Conservation (phyloP, 1,139 yeast genomes). For the Yamadazyma buinensis region DNA sequence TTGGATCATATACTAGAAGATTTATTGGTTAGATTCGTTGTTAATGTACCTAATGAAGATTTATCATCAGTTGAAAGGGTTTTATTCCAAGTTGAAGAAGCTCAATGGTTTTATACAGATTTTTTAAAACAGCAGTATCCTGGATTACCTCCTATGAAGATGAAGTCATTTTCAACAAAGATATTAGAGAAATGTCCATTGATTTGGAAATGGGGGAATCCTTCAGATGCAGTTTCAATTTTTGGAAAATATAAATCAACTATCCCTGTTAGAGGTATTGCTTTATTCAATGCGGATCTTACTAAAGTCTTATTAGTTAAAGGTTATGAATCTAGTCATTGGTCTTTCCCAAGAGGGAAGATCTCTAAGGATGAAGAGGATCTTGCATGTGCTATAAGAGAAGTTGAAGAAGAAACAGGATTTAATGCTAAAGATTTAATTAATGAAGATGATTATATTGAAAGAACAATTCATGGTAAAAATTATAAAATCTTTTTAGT, state of each 20-base stretch:
- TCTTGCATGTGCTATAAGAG: constrained; percentile 89
- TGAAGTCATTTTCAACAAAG: constrained; percentile 73
- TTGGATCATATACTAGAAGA: constrained; percentile 83
- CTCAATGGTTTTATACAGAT: constrained; percentile 96
- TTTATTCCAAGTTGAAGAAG: constrained; percentile 94
- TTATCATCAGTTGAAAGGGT: constrained; percentile 81
- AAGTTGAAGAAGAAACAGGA: constrained; percentile 94
- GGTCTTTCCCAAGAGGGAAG: constrained; percentile 98
- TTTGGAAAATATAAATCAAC: constrained; percentile 84
- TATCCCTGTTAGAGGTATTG: constrained; percentile 96
- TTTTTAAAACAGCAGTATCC: constrained; percentile 75
- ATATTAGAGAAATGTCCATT: constrained; percentile 78
- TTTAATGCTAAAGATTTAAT: constrained; percentile 71
- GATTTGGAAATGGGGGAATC: constrained; percentile 83
- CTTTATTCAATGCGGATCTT: constrained; percentile 69
- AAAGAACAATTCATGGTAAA: constrained; percentile 78
- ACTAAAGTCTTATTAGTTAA: constrained; percentile 75
- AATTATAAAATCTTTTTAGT: constrained; percentile 81
- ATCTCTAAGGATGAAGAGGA: constrained; percentile 92
- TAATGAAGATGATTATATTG: constrained; percentile 69
- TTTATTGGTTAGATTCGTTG: constrained; percentile 79
- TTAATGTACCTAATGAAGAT: constrained; percentile 91
- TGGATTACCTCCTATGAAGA: constrained; percentile 69
- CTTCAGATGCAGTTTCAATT: constrained; percentile 65
- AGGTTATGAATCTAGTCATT: constrained; percentile 77